Conservation (phyloP, 768 basidiomycete species). For the Suillus subaureus region DNA sequence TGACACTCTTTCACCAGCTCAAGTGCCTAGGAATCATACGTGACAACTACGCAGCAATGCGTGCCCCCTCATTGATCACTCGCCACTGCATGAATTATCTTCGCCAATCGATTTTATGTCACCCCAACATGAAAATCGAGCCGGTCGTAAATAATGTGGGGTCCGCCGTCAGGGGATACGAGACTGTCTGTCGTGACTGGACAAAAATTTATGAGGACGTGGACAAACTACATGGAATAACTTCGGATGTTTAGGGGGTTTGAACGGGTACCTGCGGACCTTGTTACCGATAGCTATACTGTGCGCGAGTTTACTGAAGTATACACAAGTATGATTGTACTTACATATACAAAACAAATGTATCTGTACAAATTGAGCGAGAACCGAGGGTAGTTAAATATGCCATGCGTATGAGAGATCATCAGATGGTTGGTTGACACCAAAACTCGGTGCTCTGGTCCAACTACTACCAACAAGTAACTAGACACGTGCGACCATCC, state of each 20-base stretch:
- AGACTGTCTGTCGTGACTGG: constrained; percentile 32
- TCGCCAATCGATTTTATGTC: constrained; percentile 34
- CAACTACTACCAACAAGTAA: no score
- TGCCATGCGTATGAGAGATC: background rate
- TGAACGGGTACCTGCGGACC: background rate
- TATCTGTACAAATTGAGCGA: background rate
- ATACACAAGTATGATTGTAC: background rate
- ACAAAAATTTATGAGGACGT: constrained; percentile 27
- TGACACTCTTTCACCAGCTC: constrained; percentile 43
- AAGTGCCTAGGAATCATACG: constrained; percentile 41
- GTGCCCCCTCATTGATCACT: constrained; percentile 13
- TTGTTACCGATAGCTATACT: background rate
- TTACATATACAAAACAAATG: background rate
- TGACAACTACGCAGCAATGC: constrained; percentile 17
- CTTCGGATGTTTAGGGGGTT: background rate
- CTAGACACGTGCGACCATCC: background rate
- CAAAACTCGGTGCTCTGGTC: background rate
- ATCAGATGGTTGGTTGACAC: background rate
- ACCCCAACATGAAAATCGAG: constrained; percentile 31
- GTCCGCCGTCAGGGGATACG: constrained; percentile 17
- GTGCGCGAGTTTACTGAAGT: background rate
- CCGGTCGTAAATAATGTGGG: constrained; percentile 13
- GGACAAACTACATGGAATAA: constrained; percentile 11
- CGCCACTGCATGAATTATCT: constrained; percentile 41
- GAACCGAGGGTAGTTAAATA: constrained; percentile 36